Base-by-base conservation (phyloP, 1,284 basidiomycete species). In the Meripilus lineatus region DNA sequence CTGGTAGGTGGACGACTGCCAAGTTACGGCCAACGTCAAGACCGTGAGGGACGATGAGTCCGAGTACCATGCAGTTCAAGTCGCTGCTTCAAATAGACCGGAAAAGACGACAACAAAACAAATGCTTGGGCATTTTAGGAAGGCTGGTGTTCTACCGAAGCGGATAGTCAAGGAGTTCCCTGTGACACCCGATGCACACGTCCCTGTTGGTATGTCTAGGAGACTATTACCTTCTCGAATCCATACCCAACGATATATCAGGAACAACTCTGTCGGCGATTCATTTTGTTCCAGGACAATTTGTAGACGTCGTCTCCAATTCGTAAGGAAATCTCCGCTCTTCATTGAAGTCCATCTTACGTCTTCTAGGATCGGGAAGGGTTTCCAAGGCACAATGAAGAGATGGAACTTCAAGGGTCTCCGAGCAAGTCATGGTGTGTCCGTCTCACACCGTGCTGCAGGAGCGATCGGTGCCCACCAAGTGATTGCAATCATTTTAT, bases 241-340 rank as follows among this genome's bases (percentile, higher is more conserved):
- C 8, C n/a, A 15, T n/a, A 34, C 32, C 25, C 32, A 7, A 30
- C 20, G 8, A 15, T 22, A 38, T 44, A 21, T 25, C 52, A 92
- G 91, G 95, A 21, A 94, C 94, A 0, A 83, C 81, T 14, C 64
- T 99, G 22, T 93, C 90, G 41, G 93, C 93, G 0, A 77, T 88
- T 33, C 96, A 99, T 68, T 99, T 97, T 61, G 95, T 99, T 13
- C 96, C 96, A 0, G 96, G 96, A 0, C 96, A 99, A 65, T 92
- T 79, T 63, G 91, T 99, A 15, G 96, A 99, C 66, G 91, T 96
- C 2, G 77, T 90, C 48, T 91, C 89, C 10, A 93, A 89, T 53
- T 91, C 91, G 89, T 96, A 65, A 56, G 90, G 76, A 20, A 1
- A 3, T 3, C 24, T 32, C n/a, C 14, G 22, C 11, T 21, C 14